Conservation (phyloP, 139 green algal genomes). For the Tetradesmus obliquus region DNA sequence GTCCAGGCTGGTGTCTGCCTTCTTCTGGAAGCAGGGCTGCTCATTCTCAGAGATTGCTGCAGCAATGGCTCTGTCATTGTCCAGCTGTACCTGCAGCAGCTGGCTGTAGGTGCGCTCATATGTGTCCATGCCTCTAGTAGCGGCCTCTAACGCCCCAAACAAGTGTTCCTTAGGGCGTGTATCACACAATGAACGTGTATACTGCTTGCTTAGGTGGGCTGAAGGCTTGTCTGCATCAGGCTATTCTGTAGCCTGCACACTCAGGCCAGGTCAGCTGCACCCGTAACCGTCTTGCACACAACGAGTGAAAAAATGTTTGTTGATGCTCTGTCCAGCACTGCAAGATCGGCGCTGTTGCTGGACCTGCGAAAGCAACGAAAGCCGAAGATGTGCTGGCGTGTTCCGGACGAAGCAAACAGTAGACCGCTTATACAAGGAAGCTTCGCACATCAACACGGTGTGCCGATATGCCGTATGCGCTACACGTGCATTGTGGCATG, state of each 20-base stretch:
- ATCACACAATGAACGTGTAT: background rate
- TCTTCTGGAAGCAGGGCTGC: background rate
- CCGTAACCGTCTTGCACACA: background rate
- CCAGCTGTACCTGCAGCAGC: background rate
- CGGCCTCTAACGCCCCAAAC: too few relatives aligned
- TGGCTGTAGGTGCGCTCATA: conserved; percentile 33
- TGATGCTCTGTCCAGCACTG: background rate
- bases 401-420: background rate
- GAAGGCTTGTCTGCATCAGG: background rate
- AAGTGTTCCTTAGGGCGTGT: background rate
- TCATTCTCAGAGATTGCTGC: conserved; percentile 8
- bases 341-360: background rate
- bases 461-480: too few relatives aligned
- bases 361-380: background rate
- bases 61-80: conserved; percentile 29
- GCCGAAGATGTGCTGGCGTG: background rate
- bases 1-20: conserved; percentile 29
- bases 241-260: background rate
- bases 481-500: background rate
- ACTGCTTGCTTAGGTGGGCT: background rate
- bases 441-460: too few relatives aligned
- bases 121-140: background rate
- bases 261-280: background rate
- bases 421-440: too few relatives aligned
- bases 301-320: background rate